Percentiles rank a stretch among this genome's conserved stretches.
phyloP scores from a whole-genome alignment of 83 land plant species.

The Diphasiastrum complanatum region DNA sequence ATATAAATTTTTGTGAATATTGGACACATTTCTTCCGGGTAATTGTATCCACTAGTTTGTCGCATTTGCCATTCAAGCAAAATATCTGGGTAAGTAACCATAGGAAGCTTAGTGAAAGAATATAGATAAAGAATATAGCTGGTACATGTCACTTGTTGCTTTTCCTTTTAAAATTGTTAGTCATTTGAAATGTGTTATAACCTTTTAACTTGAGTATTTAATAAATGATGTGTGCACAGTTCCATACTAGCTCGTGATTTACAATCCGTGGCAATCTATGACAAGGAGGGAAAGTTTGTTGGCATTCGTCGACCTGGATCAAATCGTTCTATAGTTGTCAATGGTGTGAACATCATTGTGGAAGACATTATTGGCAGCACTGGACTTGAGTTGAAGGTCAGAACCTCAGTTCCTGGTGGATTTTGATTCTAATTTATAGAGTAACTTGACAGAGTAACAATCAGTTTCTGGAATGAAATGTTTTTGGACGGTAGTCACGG shows the following conservation, averaged over 20 bases:
- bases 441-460: too few species aligned
- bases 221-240: conserved; percentile 26
- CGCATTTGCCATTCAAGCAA: too few species aligned
- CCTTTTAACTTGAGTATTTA: neutral
- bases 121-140: too few species aligned
- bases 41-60: too few species aligned
- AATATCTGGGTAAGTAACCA: too few species aligned
- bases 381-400: conserved; percentile 89
- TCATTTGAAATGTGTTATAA: neutral
- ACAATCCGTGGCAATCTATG: conserved; percentile 83
- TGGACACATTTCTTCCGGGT: too few species aligned
- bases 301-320: conserved; percentile 88
- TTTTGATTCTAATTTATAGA: conserved; percentile 8
- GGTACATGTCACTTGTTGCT: too few species aligned
- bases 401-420: neutral
- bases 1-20: too few species aligned
- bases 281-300: conserved; percentile 77
- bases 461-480: too few species aligned
- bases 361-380: conserved; percentile 90
- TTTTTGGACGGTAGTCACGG: too few species aligned
- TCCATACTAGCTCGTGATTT: conserved; percentile 96
- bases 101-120: too few species aligned
- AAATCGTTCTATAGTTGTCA: conserved; percentile 66
- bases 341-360: conserved; percentile 69
- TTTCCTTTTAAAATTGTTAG: too few species aligned